Conservation (phyloP, 441 rosid genomes). For the Kokia cookei region DNA sequence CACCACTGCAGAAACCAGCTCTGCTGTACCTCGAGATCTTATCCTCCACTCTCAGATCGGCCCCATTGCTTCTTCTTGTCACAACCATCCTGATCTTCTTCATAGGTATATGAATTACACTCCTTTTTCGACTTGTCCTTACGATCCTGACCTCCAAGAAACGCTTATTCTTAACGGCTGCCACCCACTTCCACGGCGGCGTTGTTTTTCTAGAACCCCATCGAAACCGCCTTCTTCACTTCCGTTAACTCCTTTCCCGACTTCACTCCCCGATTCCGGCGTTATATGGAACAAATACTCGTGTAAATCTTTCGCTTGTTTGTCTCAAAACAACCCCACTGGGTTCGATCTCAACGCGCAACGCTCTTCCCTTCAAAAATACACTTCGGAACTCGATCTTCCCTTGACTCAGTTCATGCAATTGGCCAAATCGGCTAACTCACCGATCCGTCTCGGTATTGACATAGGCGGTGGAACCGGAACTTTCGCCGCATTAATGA, state of each 20-base stretch:
- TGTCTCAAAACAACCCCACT: constrained; percentile 38
- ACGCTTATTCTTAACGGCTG: constrained; percentile 83
- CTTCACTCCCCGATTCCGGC: constrained; percentile 56
- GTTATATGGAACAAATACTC: constrained; percentile 67
- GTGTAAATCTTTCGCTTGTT: constrained; percentile 71
- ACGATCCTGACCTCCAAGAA: constrained; percentile 66
- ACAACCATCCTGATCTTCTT: constrained; percentile 84
- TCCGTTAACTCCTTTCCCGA: constrained; percentile 42
- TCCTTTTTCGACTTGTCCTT: constrained; percentile 81
- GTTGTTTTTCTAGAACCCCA: constrained; percentile 87
- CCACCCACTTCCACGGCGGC: constrained; percentile 96
- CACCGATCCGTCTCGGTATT: constrained; percentile 66
- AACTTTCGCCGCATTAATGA: constrained; percentile 84
- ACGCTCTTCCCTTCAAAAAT: constrained; percentile 39
- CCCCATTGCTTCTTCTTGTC: constrained; percentile 86
- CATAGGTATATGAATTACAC: constrained; percentile 82
- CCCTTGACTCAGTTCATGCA: constrained; percentile 80
- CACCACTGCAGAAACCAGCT: constrained; percentile 8
- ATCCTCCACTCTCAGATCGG: constrained; percentile 70
- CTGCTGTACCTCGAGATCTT: constrained; percentile 55
- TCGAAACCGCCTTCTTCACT: constrained; percentile 41
- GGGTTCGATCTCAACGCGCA: constrained; percentile 59
- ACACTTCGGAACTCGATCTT: constrained; percentile 76
- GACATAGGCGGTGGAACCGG: constrained; percentile 93
- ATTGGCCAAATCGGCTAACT: constrained; percentile 51